phyloP scores from a whole-genome alignment of 768 basidiomycete species.

The Termitomyces sp. region DNA sequence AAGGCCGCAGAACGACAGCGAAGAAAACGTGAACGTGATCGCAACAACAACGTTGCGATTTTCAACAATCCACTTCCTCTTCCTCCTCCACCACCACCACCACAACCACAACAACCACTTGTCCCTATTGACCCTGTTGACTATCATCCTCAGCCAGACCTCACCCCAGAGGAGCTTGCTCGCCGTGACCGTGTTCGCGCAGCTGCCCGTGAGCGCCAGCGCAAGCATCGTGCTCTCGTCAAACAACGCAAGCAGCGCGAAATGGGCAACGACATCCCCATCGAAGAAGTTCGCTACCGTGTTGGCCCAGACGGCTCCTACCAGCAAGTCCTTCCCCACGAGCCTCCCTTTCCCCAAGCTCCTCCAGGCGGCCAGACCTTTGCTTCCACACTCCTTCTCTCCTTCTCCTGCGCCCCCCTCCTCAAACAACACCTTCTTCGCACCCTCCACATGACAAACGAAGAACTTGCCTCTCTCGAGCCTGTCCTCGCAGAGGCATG shows the following conservation, averaged over 20 bases:
- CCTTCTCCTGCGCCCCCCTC: conserved; percentile 68
- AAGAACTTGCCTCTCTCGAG: conserved; percentile 73
- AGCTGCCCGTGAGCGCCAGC: conserved; percentile 74
- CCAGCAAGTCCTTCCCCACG: conserved; percentile 39
- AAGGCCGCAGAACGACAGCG: conserved; percentile 85
- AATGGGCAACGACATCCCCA: conserved; percentile 68
- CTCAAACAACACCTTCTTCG: conserved; percentile 73
- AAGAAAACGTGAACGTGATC: conserved; percentile 71
- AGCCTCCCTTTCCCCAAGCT: conserved; percentile 60
- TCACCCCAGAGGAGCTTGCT: conserved; percentile 59
- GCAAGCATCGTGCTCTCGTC: conserved; percentile 74
- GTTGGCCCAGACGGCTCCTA: conserved; percentile 43
- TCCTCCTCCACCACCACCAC: conserved; percentile 11
- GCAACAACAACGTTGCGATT: conserved; percentile 26
- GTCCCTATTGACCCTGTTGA: conserved; percentile 8
- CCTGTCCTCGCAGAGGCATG: conserved; percentile 80
- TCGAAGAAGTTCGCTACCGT: conserved; percentile 65
- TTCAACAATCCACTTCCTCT: conserved; percentile 4
- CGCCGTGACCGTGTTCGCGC: conserved; percentile 69
- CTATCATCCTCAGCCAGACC: conserved; percentile 11
- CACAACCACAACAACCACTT: conserved; percentile 18
- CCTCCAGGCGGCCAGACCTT: conserved; percentile 68
- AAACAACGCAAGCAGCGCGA: conserved; percentile 80
- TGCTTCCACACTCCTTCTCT: conserved; percentile 70
- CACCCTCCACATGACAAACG: conserved; percentile 67